Evolutionary conservation across 2,329 filamentous ascomycete genomes (phyloP).

Genomic region (Ceratocystis variospora): DNA sequence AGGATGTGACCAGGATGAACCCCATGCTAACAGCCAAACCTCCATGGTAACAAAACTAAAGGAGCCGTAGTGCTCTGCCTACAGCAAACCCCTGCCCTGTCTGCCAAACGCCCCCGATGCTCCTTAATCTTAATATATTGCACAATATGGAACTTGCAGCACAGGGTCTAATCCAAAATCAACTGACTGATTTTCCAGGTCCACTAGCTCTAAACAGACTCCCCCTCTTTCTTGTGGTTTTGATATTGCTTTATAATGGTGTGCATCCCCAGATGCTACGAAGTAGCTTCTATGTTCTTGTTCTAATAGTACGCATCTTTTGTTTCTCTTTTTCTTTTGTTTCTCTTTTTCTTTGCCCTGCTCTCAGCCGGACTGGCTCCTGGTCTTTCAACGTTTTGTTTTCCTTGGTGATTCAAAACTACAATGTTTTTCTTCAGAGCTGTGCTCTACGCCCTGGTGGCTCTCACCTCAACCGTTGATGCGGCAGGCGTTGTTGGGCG

Average conservation of each 20-base stretch:
- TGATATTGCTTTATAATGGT: background rate
- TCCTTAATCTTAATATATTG: background rate
- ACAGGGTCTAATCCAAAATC: too few relatives aligned
- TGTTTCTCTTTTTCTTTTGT: background rate
- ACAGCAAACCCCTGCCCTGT: background rate
- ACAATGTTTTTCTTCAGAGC: conserved; percentile 9
- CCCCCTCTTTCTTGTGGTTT: background rate
- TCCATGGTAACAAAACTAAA: background rate
- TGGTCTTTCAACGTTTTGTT: background rate
- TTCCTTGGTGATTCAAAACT: background rate
- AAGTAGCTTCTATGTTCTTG: conserved; percentile 16
- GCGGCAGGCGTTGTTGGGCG: conserved; percentile 25
- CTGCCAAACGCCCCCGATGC: background rate
- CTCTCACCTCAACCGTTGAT: conserved; percentile 21
- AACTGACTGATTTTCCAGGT: too few relatives aligned
- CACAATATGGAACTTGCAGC: background rate
- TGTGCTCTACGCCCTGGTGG: background rate
- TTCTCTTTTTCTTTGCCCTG: background rate
- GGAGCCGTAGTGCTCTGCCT: background rate
- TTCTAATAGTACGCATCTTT: background rate
- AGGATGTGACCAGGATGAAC: too few relatives aligned
- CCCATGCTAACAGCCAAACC: too few relatives aligned
- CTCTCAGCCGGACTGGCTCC: background rate
- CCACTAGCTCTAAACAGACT: too few relatives aligned
- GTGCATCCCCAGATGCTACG: background rate